These are phyloP conservation scores for Penicillium polonicum DNA, from an alignment of 2,329 filamentous ascomycete genomes.

Conservation along the genomic window DNA sequence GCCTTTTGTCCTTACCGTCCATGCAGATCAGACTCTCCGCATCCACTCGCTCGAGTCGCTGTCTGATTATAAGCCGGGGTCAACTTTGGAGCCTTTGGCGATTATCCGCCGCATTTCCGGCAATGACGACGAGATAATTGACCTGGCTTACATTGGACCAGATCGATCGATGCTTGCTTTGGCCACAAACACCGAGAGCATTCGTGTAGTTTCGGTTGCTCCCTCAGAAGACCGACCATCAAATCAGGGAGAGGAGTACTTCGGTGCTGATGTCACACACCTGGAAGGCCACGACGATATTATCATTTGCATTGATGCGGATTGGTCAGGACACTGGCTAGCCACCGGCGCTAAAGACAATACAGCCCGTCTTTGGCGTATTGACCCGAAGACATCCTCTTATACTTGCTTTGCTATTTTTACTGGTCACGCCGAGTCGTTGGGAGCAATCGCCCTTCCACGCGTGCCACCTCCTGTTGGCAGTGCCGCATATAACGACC, in stretches of 20 bases:
- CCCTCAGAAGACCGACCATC: slow-evolving; percentile 32
- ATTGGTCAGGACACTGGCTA: slow-evolving; percentile 97
- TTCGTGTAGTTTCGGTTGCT: slow-evolving; percentile 76
- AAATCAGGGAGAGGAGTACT: slow-evolving; percentile 57
- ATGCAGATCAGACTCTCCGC: slow-evolving; percentile 84
- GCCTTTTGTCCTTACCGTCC: slow-evolving; percentile 74
- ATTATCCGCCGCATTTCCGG: slow-evolving; percentile 80
- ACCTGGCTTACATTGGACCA: slow-evolving; percentile 79
- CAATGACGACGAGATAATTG: slow-evolving; percentile 96
- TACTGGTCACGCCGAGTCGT: slow-evolving; percentile 88
- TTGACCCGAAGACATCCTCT: slow-evolving; percentile 72
- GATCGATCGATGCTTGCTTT: slow-evolving; percentile 81
- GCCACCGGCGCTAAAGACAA: slow-evolving; percentile 97
- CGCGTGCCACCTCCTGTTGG: slow-evolving; percentile 65
- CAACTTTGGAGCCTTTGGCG: slow-evolving; percentile 57
- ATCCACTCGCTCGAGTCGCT: slow-evolving; percentile 61
- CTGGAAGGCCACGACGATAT: slow-evolving; percentile 93
- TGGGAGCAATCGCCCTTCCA: slow-evolving; percentile 85
- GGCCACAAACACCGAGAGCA: slow-evolving; percentile 91
- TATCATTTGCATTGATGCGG: slow-evolving; percentile 87
- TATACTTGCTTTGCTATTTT: slow-evolving; percentile 80
- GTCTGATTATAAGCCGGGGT: slow-evolving; percentile 34
- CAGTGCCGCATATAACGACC: slow-evolving; percentile 69
- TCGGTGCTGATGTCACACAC: slow-evolving; percentile 83
- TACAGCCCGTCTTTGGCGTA: slow-evolving; percentile 82